Evolutionary conservation across 495 filamentous ascomycete species (phyloP), one percentile per base, ranked within the genome.

Genomic region (Aspergillus nidulans): DNA sequence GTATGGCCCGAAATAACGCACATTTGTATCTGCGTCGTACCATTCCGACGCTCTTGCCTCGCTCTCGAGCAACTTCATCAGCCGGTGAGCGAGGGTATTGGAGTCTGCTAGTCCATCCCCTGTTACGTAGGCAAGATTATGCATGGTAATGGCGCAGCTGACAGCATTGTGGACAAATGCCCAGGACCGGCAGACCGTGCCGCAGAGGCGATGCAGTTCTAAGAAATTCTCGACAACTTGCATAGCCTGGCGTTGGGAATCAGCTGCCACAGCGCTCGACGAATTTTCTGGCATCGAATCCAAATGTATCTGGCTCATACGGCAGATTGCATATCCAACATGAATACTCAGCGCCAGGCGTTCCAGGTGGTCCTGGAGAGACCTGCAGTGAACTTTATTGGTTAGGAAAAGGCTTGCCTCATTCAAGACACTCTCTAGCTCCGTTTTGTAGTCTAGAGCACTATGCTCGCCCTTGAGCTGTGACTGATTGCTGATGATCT

Each of bases 341-440:
- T 65, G 57, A n/a, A 65, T 53, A 9, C 39, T 52, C 6, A 80
- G 62, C 2, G 68, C 74, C 56, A 77, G 73, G 34, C 77, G 72
- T 62, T 81, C 71, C 0, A 80, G 63, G 41, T 77, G 76, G 36
- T 81, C 68, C 44, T 69, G 72, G 20, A 69, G 56, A 0, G 73
- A 65, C 24, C 39, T 64, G 58, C 78, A 80, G 40, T 60, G 49
- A 7, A 59, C 16, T 4, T 69, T 72, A 42, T 76, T 73, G 45
- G 66, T 67, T 3, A 80, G 67, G 53, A 75, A 71, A 5, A 70
- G 71, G 0, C 69, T 67, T n/a, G 73, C 69, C 24, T 69, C 62
- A n/a, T 64, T 59, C 60, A 73, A 69, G 13, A 78, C 69, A 18
- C 61, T 53, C 40, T 72, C 60, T 8, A 81, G 59, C 21, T 72